Evolutionary conservation across 768 basidiomycete species (phyloP), one percentile per base, ranked within the genome.

Genomic region (Mycena rebaudengoi): DNA sequence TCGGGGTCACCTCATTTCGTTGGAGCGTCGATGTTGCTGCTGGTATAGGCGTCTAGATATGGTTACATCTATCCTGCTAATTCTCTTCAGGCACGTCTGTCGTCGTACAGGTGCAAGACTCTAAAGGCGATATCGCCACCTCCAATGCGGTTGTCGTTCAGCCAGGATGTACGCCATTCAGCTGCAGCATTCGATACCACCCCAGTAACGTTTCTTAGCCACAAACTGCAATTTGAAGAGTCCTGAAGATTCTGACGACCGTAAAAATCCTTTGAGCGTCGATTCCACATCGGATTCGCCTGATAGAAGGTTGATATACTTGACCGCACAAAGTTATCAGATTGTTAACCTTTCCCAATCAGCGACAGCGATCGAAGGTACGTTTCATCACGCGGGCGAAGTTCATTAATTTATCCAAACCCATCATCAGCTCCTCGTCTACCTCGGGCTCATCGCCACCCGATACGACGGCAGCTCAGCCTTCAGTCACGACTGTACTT

Each of bases 21-120:
- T 64, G 62, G 62, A 39, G 25, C 25, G 62, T 53, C n/a, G 18
- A 52, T 25, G 12, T 64, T 7, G 43, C 45, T 18, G 62, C 62
- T n/a, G 62, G 62, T 52, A 33, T n/a, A n/a, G n/a, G n/a, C n/a
- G n/a, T n/a, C n/a, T n/a, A n/a, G n/a, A n/a, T n/a, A 30, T 20
- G 8, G n/a, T 28, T n/a, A 3, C 21, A 5, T 28, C 21, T 29
- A 18, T n/a, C n/a, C 12, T 25, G 20, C 44, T 40, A 21, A 28
- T 45, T 30, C 7, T 23, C 18, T 10, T 13, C 29, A 64, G 63
- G 63, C n/a, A 58, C 56, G 10, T 41, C 29, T 7, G 63, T 64
- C 16, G 29, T 20, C 32, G 43, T 35, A 0, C 63, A 40, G 29
- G 33, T 64, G 13, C 51, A 28, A 14, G 63, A 64, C 44, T 52